Evolutionary conservation across 331 rosid genomes (phyloP).

Genomic region (Rosa hybrid): DNA sequence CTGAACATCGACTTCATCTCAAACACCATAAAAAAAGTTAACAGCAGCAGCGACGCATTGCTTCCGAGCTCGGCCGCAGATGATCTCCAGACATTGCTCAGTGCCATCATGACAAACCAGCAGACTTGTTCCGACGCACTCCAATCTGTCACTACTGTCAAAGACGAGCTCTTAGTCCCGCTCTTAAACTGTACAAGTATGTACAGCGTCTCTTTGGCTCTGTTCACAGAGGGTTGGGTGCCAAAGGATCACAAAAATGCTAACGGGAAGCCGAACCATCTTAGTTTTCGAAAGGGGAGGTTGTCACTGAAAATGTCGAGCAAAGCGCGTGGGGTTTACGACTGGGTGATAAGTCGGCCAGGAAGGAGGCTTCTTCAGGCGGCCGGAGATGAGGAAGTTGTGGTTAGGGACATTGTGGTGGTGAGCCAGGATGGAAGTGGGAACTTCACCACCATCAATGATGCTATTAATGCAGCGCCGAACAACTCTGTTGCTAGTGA

Average conservation of each 20-base stretch:
- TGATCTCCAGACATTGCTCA: slow-evolving; percentile 56
- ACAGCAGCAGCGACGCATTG: slow-evolving; percentile 19
- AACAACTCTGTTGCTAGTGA: slow-evolving; percentile 50
- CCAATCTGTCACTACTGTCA: slow-evolving; percentile 27
- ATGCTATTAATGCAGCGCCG: slow-evolving; percentile 68
- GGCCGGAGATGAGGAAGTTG: slow-evolving; percentile 28
- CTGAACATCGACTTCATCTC: slow-evolving; percentile 51
- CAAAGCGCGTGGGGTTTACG: slow-evolving; percentile 10
- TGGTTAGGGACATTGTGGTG: slow-evolving; percentile 53
- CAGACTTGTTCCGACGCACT: slow-evolving; percentile 79
- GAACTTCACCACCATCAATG: slow-evolving; percentile 67
- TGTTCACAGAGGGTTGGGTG: slow-evolving; percentile 76
- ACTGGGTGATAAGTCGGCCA: slow-evolving; percentile 2
- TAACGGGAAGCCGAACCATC: slow-evolving; percentile 6
- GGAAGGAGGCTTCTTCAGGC: slow-evolving; percentile 50
- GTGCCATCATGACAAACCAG: slow-evolving; percentile 70
- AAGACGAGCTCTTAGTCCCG: slow-evolving; percentile 37
- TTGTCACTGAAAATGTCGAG: slow-evolving; percentile 20
- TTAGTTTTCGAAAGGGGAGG: slow-evolving; percentile 9
- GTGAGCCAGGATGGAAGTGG: slow-evolving; percentile 75
- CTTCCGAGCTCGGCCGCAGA: slow-evolving; percentile 57
- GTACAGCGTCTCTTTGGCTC: slow-evolving; percentile 64
- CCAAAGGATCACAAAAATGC: slow-evolving; percentile 23
- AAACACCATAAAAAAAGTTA: slow-evolving; percentile 41
- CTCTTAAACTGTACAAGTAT: slow-evolving; percentile 55